Conservation (phyloP, 306 rosid genomes). For the Quercus glauca region DNA sequence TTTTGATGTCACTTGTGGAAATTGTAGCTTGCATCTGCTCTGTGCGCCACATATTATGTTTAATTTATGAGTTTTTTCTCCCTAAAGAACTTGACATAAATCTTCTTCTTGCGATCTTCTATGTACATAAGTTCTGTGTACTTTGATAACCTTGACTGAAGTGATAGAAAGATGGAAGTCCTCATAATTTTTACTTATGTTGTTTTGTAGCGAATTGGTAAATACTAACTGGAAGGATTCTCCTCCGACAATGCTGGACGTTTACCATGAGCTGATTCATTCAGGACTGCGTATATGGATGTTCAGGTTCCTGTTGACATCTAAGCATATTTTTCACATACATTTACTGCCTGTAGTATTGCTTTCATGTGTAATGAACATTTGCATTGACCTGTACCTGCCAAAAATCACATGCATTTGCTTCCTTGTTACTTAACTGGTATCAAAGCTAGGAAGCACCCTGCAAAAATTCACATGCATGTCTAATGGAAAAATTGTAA, state of each 20-base stretch:
- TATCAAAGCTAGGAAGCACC: background rate
- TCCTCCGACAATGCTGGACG: slow-evolving; percentile 63
- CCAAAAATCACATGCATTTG: background rate
- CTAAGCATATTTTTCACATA: background rate
- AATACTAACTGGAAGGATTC: slow-evolving; percentile 62
- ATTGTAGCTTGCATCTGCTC: background rate
- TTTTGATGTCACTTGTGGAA: background rate
- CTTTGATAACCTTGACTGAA: background rate
- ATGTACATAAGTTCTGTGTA: background rate
- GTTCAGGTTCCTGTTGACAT: slow-evolving; percentile 59
- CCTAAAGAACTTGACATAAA: background rate
- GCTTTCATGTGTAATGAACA: background rate
- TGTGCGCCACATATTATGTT: background rate
- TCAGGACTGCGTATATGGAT: slow-evolving; percentile 77
- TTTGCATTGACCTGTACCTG: background rate
- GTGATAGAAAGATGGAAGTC: background rate
- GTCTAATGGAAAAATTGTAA: too few species aligned
- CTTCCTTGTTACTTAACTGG: background rate
- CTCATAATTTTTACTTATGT: background rate
- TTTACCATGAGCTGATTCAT: slow-evolving; percentile 61
- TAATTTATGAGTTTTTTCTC: background rate
- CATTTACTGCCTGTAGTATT: background rate
- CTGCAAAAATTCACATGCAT: background rate
- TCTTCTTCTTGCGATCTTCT: background rate
- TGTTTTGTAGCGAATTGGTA: slow-evolving; percentile 44